Evolutionary conservation across 179 eudicot species (phyloP).

Genomic region (Silene vulgaris): DNA sequence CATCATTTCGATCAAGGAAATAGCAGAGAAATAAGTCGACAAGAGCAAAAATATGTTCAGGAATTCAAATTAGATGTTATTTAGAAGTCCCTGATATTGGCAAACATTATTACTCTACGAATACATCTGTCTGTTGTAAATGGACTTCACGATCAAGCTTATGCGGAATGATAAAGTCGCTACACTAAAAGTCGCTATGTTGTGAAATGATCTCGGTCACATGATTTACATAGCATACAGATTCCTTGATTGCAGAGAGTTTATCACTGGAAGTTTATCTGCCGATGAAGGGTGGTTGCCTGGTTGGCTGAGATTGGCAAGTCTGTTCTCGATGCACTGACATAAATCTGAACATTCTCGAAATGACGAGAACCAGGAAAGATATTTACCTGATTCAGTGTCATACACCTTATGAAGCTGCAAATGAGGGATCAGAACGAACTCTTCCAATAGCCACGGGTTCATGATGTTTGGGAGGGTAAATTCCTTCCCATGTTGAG

Average conservation of each 20-base stretch:
- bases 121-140: background rate
- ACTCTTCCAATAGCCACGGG: conserved; percentile 27
- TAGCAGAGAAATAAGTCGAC: no score
- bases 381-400: background rate
- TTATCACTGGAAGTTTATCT: background rate
- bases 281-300: background rate
- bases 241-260: conserved; percentile 1
- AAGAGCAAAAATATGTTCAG: background rate
- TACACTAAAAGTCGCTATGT: background rate
- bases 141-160: no score
- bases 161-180: background rate
- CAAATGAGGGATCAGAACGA: conserved; percentile 16
- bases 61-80: background rate
- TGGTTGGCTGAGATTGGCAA: background rate
- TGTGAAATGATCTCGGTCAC: background rate
- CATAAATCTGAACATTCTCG: conserved; percentile 13
- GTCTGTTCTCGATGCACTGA: no score
- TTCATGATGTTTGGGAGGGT: conserved; percentile 26
- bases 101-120: no score
- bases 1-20: background rate
- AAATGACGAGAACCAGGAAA: conserved; percentile 7
- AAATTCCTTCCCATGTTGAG: conserved; percentile 21
- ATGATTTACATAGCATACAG: background rate
- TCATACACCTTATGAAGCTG: background rate
- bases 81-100: no score